Evolutionary conservation across 495 filamentous ascomycete genomes (phyloP).

Genomic region (Glarea lozoyensis): DNA sequence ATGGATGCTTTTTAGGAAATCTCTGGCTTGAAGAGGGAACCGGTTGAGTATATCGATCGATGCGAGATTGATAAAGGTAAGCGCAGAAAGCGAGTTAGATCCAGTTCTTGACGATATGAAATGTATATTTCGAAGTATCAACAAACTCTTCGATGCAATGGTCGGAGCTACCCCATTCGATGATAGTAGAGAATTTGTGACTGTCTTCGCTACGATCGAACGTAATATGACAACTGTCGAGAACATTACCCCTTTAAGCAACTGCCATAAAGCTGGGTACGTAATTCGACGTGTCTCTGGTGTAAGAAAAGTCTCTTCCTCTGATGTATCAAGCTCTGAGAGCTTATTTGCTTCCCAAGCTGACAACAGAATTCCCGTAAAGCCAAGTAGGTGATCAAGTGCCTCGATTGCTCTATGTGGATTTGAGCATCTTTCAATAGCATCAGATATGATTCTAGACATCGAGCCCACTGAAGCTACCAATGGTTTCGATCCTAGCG

Average conservation of each 20-base stretch:
- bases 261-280: conserved; percentile 69
- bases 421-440: conserved; percentile 57
- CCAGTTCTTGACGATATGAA: conserved; percentile 80
- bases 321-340: conserved; percentile 69
- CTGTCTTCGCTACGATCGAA: conserved; percentile 57
- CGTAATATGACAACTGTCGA: conserved; percentile 67
- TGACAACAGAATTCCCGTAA: conserved; percentile 60
- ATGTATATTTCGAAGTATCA: conserved; percentile 72
- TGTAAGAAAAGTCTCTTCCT: conserved; percentile 61
- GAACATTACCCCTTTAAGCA: conserved; percentile 75
- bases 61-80: conserved; percentile 75
- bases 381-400: conserved; percentile 63
- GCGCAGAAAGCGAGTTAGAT: conserved; percentile 60
- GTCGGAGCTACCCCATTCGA: conserved; percentile 49
- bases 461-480: conserved; percentile 70
- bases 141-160: conserved; percentile 67
- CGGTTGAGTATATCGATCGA: conserved; percentile 81
- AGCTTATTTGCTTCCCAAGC: conserved; percentile 83
- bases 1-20: conserved; percentile 59
- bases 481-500: conserved; percentile 57
- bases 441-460: conserved; percentile 65
- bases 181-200: conserved; percentile 33
- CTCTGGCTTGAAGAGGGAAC: conserved; percentile 58
- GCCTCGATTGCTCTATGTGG: conserved; percentile 50
- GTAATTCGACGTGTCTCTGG: conserved; percentile 61